Base-by-base conservation (phyloP, 129 eudicot species). In the Arctium minus region DNA sequence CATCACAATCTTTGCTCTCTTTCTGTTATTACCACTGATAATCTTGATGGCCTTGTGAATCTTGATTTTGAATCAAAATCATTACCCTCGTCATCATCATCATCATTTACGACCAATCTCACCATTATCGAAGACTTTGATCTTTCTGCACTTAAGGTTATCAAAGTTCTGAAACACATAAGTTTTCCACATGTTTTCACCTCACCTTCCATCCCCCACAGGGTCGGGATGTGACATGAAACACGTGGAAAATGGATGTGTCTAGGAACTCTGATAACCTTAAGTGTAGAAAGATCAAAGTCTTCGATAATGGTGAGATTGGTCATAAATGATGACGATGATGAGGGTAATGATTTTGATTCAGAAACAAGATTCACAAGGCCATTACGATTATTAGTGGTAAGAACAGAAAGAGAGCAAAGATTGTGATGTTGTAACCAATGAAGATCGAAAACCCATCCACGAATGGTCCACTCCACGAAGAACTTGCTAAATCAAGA, bases 201-300 rank as follows among this genome's bases (percentile, higher is more conserved):
- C 22, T 31, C 8, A 8, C 50, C 86, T 72, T 72, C 86, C 56
- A 18, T 70, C 8, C 77, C 86, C 35, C 50, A 2, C 8, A 35
- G 86, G 77, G 15, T 37, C 36, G 37, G 86, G 60, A 72, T 79
- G 46, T 7, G 9, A 42, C 35, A 83, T 76, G 12, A 79, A 50
- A 22, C 74, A 42, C 9, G 11, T 50, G 87, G 82, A 39, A 77
- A 84, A 5, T 70, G 15, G 42, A 86, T 70, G 27, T 94, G 86
- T 75, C 85, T 88, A 10, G 97, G 97, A 38, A 94, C 97, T 80
- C 87, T 89, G 36, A 94, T 89, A 9, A 11, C 74, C 84, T 86
- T 85, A 80, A 94, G 90, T 2, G 88, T 90, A 73, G 97, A 88
- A 33, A 88, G 38, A 86, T 92, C 98, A 81, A 94, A 89, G 67